Conservation (phyloP, 345 rosid genomes). For the Bretschneidera sinensis region DNA sequence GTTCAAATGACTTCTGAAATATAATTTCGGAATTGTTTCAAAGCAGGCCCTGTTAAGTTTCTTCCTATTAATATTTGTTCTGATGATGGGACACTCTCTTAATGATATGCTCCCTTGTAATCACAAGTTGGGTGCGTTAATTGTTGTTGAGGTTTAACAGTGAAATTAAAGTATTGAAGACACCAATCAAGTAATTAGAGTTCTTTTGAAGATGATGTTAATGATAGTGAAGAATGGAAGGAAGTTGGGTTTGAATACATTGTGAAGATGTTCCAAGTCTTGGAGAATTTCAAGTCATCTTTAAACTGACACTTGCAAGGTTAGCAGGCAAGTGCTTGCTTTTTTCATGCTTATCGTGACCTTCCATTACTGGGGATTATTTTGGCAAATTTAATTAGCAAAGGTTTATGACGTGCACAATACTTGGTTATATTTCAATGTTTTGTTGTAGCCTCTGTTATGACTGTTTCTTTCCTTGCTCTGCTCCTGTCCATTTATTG, state of each 20-base stretch:
- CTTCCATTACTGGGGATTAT: conserved; percentile 52
- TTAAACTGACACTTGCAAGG: conserved; percentile 87
- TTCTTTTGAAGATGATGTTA: conserved; percentile 95
- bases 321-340: conserved; percentile 99
- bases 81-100: conserved; percentile 23
- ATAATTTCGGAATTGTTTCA: conserved; percentile 19
- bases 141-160: conserved; percentile 89
- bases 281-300: conserved; percentile 95
- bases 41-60: conserved; percentile 12
- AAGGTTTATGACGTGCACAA: conserved; percentile 29
- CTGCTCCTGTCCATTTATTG: conserved; percentile 18
- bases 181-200: conserved; percentile 93
- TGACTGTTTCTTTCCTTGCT: conserved; percentile 12
- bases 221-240: conserved; percentile 98
- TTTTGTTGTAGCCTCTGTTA: conserved; percentile 11
- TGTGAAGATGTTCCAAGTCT: conserved; percentile 98
- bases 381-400: conserved; percentile 41
- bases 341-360: conserved; percentile 67
- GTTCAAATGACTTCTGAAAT: conserved; percentile 8
- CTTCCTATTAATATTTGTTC: conserved; percentile 15
- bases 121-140: conserved; percentile 54
- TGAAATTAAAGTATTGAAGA: conserved; percentile 93
- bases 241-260: conserved; percentile 95
- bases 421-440: conserved; percentile 15
- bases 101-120: conserved; percentile 38